Conservation (phyloP, 2,329 filamentous ascomycete genomes). For the Sclerotiophoma versabilis region DNA sequence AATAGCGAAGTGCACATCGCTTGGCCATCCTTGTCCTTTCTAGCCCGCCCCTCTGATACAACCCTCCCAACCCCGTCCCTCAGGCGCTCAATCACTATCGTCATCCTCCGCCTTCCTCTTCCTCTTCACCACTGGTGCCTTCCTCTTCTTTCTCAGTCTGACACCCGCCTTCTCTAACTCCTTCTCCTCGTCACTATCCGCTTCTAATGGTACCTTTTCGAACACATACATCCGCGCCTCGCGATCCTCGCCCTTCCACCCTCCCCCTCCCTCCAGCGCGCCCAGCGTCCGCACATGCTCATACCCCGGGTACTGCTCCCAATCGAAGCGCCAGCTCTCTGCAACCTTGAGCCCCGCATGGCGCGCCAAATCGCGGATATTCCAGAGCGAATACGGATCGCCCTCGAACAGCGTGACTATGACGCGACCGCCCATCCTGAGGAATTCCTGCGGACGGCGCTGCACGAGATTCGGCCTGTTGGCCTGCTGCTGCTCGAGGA, state of each 20-base stretch:
- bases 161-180: constrained; percentile 22
- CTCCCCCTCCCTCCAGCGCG: constrained; percentile 55
- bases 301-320: constrained; percentile 74
- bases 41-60: too few species aligned
- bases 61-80: too few species aligned
- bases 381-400: constrained; percentile 95
- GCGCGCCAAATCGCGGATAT: constrained; percentile 83
- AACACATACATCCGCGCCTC: constrained; percentile 57
- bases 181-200: constrained; percentile 34
- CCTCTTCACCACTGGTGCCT: background rate
- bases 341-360: constrained; percentile 76
- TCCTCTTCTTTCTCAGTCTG: constrained; percentile 24
- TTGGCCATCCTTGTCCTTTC: too few species aligned
- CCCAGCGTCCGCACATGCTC: constrained; percentile 76
- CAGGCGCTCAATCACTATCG: constrained; percentile 22
- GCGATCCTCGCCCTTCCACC: constrained; percentile 59
- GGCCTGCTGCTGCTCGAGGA: constrained; percentile 24
- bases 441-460: constrained; percentile 47
- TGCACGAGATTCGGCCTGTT: constrained; percentile 36
- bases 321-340: constrained; percentile 73
- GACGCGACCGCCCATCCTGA: constrained; percentile 64
- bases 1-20: background rate
- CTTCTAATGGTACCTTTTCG: constrained; percentile 45
- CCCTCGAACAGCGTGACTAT: constrained; percentile 91
- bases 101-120: constrained; percentile 25